Base-by-base conservation (phyloP, 768 basidiomycete species). In the Russula sp. region DNA sequence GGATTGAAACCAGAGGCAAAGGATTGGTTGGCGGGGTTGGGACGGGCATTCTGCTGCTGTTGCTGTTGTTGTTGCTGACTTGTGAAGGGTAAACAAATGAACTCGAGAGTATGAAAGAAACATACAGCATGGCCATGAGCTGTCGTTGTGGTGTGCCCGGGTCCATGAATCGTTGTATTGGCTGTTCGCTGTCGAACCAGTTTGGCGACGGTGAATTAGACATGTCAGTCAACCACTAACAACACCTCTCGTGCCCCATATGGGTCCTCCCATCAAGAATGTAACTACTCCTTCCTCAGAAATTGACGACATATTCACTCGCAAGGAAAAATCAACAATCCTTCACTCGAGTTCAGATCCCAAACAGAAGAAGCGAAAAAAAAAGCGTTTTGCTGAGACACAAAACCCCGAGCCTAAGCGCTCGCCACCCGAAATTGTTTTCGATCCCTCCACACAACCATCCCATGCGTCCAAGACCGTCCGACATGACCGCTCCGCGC, bases 221-320 rank as follows among this genome's bases (percentile, higher is more conserved):
- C 59, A 61, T 65, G 32, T 28, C 42, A 26, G 13, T 44, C 18
- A 30, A 26, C 30, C n/a, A 26, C 30, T 40, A 50, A 59, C 36
- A 50, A 59, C 36, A 5, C 18, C 24, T 62, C 56, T 20, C 30
- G 54, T 11, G 24, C 46, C 22, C 64, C 54, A 32, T 55, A 64
- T 53, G 54, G 36, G 49, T 40, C 16, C 42, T 5, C 4, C 50
- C 34, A 49, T 28, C 46, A 34, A 59, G 36, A 64, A 48, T 24
- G 24, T 22, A 18, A 10, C 46, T 20, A 7, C 44, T 4, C 38
- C 54, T 11, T 56, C 60, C 79, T 87, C 87, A 57, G 91, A 92
- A 81, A 93, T 93, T 73, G 91, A 93, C 80, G 84, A 83, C 70
- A 93, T 93, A 71, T 93, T 93, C 74, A 80, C 89, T 46, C 77